Percentiles rank a stretch among this genome's conserved stretches.
Conservation (phyloP, 2,329 filamentous ascomycete genomes). For the Fusarium sacchari region DNA sequence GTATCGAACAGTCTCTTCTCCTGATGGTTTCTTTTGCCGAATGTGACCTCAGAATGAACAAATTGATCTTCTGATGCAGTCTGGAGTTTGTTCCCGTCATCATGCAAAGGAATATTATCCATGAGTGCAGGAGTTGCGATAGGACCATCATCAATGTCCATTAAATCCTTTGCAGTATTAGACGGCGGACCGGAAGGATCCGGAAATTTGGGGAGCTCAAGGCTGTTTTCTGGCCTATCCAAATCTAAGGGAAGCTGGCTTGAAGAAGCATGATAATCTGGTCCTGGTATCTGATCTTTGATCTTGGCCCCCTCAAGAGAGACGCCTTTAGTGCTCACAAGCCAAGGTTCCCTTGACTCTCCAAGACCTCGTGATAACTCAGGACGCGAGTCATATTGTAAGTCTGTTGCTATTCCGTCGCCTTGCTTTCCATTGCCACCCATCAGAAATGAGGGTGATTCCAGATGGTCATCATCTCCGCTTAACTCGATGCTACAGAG, state of each 20-base stretch:
- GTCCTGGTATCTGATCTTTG: background rate
- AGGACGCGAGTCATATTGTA: background rate
- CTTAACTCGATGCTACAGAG: background rate
- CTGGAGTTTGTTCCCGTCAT: background rate
- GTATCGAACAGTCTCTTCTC: constrained; percentile 26
- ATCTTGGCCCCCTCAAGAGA: background rate
- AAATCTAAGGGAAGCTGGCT: constrained; percentile 9
- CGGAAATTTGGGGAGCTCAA: background rate
- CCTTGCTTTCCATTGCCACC: background rate
- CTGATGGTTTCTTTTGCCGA: constrained; percentile 12
- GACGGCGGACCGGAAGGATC: background rate
- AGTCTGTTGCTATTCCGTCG: background rate
- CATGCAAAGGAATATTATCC: background rate
- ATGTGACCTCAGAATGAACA: constrained; percentile 6
- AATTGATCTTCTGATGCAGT: background rate
- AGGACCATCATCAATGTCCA: constrained; percentile 22
- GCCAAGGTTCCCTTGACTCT: background rate
- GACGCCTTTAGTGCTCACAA: background rate
- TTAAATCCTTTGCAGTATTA: constrained; percentile 10
- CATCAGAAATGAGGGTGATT: background rate
- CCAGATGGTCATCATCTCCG: background rate
- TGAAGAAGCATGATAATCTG: background rate
- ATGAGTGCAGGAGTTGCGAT: constrained; percentile 25
- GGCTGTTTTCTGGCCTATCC: background rate
- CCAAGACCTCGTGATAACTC: background rate